Percentiles rank a stretch among this genome's conserved stretches.
phyloP scores from a whole-genome alignment of 2,329 filamentous ascomycete genomes.

The Ascochyta pisi region DNA sequence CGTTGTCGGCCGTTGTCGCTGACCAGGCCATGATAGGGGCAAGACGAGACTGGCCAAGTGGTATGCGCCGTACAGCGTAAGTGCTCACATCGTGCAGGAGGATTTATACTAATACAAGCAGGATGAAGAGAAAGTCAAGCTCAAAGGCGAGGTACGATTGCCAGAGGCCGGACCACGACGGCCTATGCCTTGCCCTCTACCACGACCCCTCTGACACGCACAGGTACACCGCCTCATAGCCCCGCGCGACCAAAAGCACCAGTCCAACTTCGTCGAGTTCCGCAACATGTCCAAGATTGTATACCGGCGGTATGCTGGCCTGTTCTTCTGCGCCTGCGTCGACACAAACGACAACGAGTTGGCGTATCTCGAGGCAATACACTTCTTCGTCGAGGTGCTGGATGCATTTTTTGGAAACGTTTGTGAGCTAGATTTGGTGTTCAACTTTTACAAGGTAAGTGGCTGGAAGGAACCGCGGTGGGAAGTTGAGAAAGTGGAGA shows the following conservation, averaged over 20 bases:
- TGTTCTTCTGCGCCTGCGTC: constrained; percentile 99
- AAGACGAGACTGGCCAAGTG: constrained; percentile 98
- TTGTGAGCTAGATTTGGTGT: constrained; percentile 90
- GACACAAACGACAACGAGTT: constrained; percentile 99
- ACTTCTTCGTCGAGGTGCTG: constrained; percentile 99
- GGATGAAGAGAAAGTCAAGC: constrained; percentile 98
- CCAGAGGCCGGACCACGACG: background rate
- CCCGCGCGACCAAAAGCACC: constrained; percentile 97
- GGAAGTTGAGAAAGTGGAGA: background rate
- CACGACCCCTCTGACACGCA: background rate
- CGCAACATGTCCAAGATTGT: constrained; percentile 90
- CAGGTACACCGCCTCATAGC: constrained; percentile 96
- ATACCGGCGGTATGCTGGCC: constrained; percentile 93
- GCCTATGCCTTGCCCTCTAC: background rate
- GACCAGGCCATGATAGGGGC: constrained; percentile 66
- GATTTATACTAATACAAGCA: constrained; percentile 39
- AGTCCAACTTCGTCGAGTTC: constrained; percentile 98
- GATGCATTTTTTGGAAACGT: constrained; percentile 99
- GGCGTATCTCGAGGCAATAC: constrained; percentile 94
- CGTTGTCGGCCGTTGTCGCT: constrained; percentile 1
- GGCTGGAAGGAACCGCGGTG: background rate
- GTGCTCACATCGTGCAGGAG: constrained; percentile 24
- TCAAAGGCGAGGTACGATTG: constrained; percentile 84
- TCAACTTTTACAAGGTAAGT: constrained; percentile 73
- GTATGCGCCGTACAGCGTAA: constrained; percentile 92